Percentiles rank a stretch among this genome's conserved stretches.
phyloP scores from a whole-genome alignment of 768 basidiomycete genomes.

The Lactarius deliciosus region DNA sequence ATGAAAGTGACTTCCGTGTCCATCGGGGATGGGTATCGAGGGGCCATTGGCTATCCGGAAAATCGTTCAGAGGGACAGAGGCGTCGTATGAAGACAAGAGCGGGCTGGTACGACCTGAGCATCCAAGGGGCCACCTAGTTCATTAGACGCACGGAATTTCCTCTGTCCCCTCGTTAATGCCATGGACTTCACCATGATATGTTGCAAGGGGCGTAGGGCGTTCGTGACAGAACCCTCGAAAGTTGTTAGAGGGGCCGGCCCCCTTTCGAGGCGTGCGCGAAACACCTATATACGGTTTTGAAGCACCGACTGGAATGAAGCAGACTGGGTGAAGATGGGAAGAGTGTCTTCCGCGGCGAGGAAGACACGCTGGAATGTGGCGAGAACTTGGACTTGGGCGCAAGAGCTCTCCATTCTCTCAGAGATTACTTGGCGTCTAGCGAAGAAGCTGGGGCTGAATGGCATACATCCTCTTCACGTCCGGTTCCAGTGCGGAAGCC shows the following conservation, averaged over 20 bases:
- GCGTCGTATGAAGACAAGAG: conserved; percentile 3
- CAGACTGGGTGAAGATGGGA: neutral
- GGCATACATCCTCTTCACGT: neutral
- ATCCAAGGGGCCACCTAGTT: neutral
- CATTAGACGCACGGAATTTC: conserved; percentile 5
- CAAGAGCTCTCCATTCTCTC: neutral
- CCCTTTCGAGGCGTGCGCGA: neutral
- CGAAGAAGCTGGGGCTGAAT: neutral
- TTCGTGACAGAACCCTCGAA: conserved; percentile 3
- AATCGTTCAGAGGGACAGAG: neutral
- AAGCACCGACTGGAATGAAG: neutral
- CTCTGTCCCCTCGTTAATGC: neutral
- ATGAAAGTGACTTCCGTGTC: conserved; percentile 1
- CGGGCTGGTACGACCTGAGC: neutral
- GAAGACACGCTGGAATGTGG: neutral
- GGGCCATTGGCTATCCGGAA: neutral
- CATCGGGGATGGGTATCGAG: conserved; percentile 3
- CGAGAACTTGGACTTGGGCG: neutral
- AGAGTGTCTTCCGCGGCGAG: neutral
- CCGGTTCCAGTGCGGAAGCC: conserved; percentile 4
- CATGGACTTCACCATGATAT: neutral
- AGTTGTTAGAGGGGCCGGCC: neutral
- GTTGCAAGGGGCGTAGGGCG: neutral
- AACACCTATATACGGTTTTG: neutral
- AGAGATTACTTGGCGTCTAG: neutral